Percentiles rank a stretch among this genome's conserved stretches.
Conservation (phyloP, 2,329 filamentous ascomycete genomes). For the Alternaria ethzedia region DNA sequence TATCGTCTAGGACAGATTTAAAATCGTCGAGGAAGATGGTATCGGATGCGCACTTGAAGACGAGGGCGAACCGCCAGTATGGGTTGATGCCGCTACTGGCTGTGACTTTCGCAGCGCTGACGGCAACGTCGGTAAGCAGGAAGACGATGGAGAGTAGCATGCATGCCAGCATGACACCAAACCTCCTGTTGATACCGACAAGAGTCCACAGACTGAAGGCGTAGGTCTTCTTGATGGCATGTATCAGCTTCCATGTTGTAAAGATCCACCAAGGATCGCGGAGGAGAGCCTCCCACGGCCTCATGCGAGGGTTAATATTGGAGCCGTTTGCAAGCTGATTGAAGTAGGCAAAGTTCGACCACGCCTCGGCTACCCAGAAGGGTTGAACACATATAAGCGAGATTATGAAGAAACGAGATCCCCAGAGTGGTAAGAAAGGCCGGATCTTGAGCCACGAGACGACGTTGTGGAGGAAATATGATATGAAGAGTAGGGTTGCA, state of each 20-base stretch:
- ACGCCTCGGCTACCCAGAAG: slow-evolving; percentile 45
- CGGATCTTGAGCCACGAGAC: slow-evolving; percentile 46
- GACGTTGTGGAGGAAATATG: slow-evolving; percentile 45
- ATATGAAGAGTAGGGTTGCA: slow-evolving; percentile 44
- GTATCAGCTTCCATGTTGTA: slow-evolving; percentile 42
- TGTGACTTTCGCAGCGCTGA: slow-evolving; percentile 38
- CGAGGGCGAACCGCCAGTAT: slow-evolving; percentile 45
- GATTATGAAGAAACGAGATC: slow-evolving; percentile 42
- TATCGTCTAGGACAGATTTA: slow-evolving; percentile 44
- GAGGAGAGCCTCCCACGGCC: slow-evolving; percentile 42
- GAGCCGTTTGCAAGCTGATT: slow-evolving; percentile 34
- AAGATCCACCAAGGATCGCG: slow-evolving; percentile 49
- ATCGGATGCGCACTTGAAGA: slow-evolving; percentile 47
- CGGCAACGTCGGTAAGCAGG: slow-evolving; percentile 37
- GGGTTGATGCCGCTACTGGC: slow-evolving; percentile 42
- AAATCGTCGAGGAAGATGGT: slow-evolving; percentile 48
- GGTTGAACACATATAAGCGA: slow-evolving; percentile 42
- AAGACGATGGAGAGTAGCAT: slow-evolving; percentile 44
- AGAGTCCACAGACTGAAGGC: slow-evolving; percentile 34
- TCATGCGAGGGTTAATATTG: slow-evolving; percentile 33
- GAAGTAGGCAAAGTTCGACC: slow-evolving; percentile 47
- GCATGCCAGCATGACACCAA: slow-evolving; percentile 44
- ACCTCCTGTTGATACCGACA: slow-evolving; percentile 37
- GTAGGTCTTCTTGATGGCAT: slow-evolving; percentile 44
- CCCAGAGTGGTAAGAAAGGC: slow-evolving; percentile 43